These are phyloP conservation scores for Phytophthora cactorum DNA, from an alignment of 352 stramenopile genomes.

Conservation along the genomic window DNA sequence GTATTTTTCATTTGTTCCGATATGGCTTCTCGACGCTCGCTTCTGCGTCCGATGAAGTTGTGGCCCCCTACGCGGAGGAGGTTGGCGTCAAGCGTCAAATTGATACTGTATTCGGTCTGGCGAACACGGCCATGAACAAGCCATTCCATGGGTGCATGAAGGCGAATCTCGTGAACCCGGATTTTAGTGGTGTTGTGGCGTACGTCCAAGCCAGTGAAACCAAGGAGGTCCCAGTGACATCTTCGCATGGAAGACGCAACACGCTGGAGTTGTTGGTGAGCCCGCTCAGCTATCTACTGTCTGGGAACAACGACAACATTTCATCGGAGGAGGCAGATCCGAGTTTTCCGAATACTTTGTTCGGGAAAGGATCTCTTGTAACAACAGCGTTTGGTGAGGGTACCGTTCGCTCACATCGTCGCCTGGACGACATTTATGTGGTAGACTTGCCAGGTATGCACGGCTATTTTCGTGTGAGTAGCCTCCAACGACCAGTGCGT, in stretches of 20 bases:
- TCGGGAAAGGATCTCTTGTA: slow-evolving; percentile 56
- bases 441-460: slow-evolving; percentile 54
- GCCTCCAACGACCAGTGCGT: slow-evolving; percentile 49
- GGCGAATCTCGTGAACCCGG: slow-evolving; percentile 52
- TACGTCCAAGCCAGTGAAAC: slow-evolving; percentile 55
- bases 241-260: slow-evolving; percentile 53
- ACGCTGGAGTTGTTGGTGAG: slow-evolving; percentile 76
- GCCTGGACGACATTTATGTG: slow-evolving; percentile 59
- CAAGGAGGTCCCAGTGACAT: slow-evolving; percentile 39
- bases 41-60: slow-evolving; percentile 1
- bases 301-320: slow-evolving; percentile 12
- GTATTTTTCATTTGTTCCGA: slow-evolving; percentile 78
- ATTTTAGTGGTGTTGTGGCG: slow-evolving; percentile 48
- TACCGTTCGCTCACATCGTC: slow-evolving; percentile 52
- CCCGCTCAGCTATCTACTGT: slow-evolving; percentile 69
- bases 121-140: slow-evolving; percentile 53
- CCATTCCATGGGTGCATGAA: slow-evolving; percentile 57
- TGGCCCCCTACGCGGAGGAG: slow-evolving; percentile 52
- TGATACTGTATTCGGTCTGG: slow-evolving; percentile 67
- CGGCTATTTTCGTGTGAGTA: slow-evolving; percentile 53
- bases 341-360: slow-evolving; percentile 39
- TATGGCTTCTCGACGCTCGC: slow-evolving; percentile 33
- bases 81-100: slow-evolving; percentile 44
- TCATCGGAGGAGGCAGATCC: slow-evolving; percentile 7
- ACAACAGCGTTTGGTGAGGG: slow-evolving; percentile 74